Percentiles rank a stretch among this genome's conserved stretches.
Conservation (phyloP, 164 flowering plant genomes). For the grape (Vitis vinifera) region ASM3070453v1 NC_081821.1:10987501-10988000, state of each 20-base stretch:
- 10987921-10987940: too few species aligned
- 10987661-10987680: constrained; percentile 5
- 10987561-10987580: too few species aligned
- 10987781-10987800: constrained; percentile 6
- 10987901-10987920: too few species aligned
- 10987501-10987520: too few species aligned
- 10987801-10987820: neutral
- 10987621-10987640: neutral
- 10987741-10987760: neutral
- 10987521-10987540: too few species aligned
- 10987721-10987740: constrained; percentile 20
- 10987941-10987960: too few species aligned
- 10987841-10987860: too few species aligned
- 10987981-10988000: too few species aligned
- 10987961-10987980: too few species aligned
- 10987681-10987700: neutral
- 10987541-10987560: too few species aligned
- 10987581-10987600: neutral
- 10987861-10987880: too few species aligned
- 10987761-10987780: neutral
- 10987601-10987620: neutral
- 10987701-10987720: neutral
- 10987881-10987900: neutral
- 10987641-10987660: neutral
- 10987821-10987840: too few species aligned